Percentiles rank a stretch among this genome's conserved stretches.
Conservation (phyloP, 257 asterid species). For the Nicotiana tomentosiformis region DNA sequence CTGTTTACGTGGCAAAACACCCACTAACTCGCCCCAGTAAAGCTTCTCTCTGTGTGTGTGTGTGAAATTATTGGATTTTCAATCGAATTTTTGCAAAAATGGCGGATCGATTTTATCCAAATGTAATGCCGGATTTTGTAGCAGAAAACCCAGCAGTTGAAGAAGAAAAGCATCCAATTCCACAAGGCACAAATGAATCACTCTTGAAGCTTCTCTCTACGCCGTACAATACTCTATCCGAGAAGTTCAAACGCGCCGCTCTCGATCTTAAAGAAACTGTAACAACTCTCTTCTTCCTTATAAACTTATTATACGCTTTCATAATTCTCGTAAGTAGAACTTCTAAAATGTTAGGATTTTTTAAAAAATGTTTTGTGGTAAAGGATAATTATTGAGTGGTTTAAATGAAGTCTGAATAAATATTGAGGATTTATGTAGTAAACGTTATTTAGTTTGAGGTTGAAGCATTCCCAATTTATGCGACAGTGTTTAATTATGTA, state of each 20-base stretch:
- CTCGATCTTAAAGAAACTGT: conserved; percentile 67
- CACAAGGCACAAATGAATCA: conserved; percentile 47
- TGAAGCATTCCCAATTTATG: neutral
- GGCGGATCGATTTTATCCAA: conserved; percentile 57
- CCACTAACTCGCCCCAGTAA: too few relatives aligned
- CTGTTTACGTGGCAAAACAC: too few relatives aligned
- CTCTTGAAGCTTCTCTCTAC: conserved; percentile 45
- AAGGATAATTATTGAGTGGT: too few relatives aligned
- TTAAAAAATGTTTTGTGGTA: too few relatives aligned
- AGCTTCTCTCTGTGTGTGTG: too few relatives aligned
- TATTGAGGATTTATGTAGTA: too few relatives aligned
- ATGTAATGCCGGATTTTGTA: conserved; percentile 61
- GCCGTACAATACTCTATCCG: conserved; percentile 38
- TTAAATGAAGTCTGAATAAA: too few relatives aligned
- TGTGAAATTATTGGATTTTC: neutral
- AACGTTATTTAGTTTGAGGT: too few relatives aligned
- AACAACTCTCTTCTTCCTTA: neutral
- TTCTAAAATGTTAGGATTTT: too few relatives aligned
- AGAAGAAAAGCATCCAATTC: conserved; percentile 9
- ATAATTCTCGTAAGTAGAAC: neutral
- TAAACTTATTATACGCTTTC: neutral
- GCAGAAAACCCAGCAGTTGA: conserved; percentile 33
- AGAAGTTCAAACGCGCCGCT: conserved; percentile 42
- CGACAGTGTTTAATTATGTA: neutral
- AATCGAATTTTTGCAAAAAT: conserved; percentile 8